Evolutionary conservation across 352 stramenopile genomes (phyloP).

Genomic region (Phytophthora agathidicida): DNA sequence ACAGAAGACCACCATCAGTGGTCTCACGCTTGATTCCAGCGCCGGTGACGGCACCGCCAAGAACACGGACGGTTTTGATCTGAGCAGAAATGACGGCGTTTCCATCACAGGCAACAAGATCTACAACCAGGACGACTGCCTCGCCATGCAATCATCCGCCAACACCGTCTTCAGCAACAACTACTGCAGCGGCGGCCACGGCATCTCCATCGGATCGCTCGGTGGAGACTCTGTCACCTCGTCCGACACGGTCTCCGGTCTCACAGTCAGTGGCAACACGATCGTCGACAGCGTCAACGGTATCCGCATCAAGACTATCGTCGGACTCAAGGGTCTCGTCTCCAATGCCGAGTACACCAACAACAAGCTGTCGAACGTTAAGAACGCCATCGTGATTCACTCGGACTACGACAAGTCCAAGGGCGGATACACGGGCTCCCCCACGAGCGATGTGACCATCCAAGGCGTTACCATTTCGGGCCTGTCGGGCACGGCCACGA

Average conservation of each 20-base stretch:
- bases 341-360: too few species aligned
- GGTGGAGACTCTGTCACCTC: constrained; percentile 13
- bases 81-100: background rate
- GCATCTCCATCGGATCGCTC: constrained; percentile 34
- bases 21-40: constrained; percentile 6
- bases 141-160: background rate
- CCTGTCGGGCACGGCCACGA: constrained; percentile 14
- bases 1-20: constrained; percentile 11
- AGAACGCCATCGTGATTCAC: constrained; percentile 7
- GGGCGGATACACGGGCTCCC: too few species aligned
- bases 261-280: constrained; percentile 1
- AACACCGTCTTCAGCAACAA: constrained; percentile 5
- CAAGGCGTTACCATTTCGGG: background rate
- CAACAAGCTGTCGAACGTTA: too few species aligned
- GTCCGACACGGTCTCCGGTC: constrained; percentile 9
- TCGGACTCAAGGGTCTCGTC: too few species aligned
- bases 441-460: too few species aligned
- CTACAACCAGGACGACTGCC: background rate
- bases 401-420: constrained; percentile 3
- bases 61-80: background rate
- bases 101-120: background rate
- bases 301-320: too few species aligned
- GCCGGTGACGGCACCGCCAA: background rate
- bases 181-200: background rate
- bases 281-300: background rate